Evolutionary conservation across 2,329 filamentous ascomycete genomes (phyloP).

Genomic region (Aureobasidium vineae): DNA sequence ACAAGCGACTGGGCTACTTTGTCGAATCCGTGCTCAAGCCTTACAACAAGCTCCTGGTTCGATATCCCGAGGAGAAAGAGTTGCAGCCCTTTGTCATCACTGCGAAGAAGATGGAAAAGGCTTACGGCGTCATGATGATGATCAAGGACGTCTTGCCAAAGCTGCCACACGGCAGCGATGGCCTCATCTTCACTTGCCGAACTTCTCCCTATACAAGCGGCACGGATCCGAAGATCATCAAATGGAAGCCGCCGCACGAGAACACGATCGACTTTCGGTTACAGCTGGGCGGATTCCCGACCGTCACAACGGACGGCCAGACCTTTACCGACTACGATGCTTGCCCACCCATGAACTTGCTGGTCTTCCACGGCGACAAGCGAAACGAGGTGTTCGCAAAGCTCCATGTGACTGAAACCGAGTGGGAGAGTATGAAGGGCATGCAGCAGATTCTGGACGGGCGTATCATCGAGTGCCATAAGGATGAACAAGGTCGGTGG

Average conservation of each 20-base stretch:
- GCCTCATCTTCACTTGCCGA: slow-evolving; percentile 95
- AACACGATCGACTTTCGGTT: slow-evolving; percentile 94
- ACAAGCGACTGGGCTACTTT: slow-evolving; percentile 87
- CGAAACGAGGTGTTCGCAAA: slow-evolving; percentile 65
- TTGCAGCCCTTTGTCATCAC: slow-evolving; percentile 77
- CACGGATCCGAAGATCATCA: slow-evolving; percentile 90
- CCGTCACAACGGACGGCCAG: slow-evolving; percentile 63
- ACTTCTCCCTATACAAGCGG: slow-evolving; percentile 82
- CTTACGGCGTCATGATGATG: slow-evolving; percentile 89
- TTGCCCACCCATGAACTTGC: slow-evolving; percentile 53
- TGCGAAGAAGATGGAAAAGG: slow-evolving; percentile 85
- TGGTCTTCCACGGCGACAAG: slow-evolving; percentile 64
- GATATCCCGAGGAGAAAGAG: slow-evolving; percentile 67
- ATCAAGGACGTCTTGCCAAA: slow-evolving; percentile 81
- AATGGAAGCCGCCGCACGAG: slow-evolving; percentile 95
- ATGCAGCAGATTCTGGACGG: slow-evolving; percentile 76
- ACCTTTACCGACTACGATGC: slow-evolving; percentile 73
- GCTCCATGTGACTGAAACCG: slow-evolving; percentile 67
- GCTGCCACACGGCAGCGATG: slow-evolving; percentile 90
- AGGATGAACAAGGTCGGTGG: slow-evolving; percentile 74
- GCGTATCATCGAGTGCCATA: slow-evolving; percentile 84
- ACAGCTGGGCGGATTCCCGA: slow-evolving; percentile 68
- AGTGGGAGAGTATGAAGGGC: slow-evolving; percentile 81
- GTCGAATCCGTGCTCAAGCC: slow-evolving; percentile 72
- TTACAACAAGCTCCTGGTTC: slow-evolving; percentile 52